Evolutionary conservation across 352 stramenopile species (phyloP).

Genomic region (Phytophthora melonis): DNA sequence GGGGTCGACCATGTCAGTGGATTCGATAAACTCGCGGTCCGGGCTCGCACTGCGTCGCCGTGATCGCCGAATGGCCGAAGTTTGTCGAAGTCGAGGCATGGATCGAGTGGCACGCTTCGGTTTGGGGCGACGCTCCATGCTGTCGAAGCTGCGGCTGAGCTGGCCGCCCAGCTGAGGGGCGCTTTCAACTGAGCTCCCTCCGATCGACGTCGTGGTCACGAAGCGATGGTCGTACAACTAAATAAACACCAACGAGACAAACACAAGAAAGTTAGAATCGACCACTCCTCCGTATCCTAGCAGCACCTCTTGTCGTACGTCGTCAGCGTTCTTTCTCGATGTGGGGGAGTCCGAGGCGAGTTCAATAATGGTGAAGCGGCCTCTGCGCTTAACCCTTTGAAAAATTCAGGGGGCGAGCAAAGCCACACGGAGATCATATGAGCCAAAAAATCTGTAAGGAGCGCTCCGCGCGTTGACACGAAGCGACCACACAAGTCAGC

Average conservation of each 20-base stretch:
- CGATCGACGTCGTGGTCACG: conserved; percentile 60
- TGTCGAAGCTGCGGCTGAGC: conserved; percentile 35
- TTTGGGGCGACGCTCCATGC: conserved; percentile 34
- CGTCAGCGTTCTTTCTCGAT: conserved; percentile 60
- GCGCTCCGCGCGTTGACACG: conserved; percentile 23
- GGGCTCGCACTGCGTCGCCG: conserved; percentile 64
- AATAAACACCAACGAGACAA: background rate
- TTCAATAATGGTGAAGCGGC: conserved; percentile 89
- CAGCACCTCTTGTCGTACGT: conserved; percentile 38
- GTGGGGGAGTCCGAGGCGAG: conserved; percentile 69
- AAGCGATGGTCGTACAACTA: conserved; percentile 55
- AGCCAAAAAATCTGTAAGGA: conserved; percentile 24
- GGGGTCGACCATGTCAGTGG: conserved; percentile 28
- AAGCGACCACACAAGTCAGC: conserved; percentile 22
- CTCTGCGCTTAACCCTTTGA: conserved; percentile 73
- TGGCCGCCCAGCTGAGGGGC: conserved; percentile 25
- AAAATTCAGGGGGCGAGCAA: conserved; percentile 8
- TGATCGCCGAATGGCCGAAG: conserved; percentile 32
- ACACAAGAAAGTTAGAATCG: conserved; percentile 3
- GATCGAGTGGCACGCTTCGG: conserved; percentile 47
- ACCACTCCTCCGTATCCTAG: background rate
- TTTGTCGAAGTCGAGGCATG: conserved; percentile 47
- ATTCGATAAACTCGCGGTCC: conserved; percentile 35
- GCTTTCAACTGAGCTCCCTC: conserved; percentile 43
- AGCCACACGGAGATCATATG: conserved; percentile 13